Conservation (phyloP, 2,329 filamentous ascomycete genomes). For the Aspergillus brasiliensis region DNA sequence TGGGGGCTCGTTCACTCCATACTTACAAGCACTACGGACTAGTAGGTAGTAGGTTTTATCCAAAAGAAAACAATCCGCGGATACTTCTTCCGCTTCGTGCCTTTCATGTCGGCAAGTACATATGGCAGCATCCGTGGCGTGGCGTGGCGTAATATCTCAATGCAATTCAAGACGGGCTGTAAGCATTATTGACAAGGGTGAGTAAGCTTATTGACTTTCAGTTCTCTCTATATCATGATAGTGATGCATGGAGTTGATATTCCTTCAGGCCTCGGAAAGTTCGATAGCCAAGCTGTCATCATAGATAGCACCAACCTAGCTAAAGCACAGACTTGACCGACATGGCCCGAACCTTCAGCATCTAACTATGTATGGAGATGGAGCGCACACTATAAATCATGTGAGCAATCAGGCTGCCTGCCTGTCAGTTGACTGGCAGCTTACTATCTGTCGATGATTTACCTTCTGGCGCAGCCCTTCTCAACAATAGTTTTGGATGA, state of each 20-base stretch:
- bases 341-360: neutral
- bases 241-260: neutral
- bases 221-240: neutral
- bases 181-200: neutral
- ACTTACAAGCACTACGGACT: neutral
- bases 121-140: neutral
- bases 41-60: neutral
- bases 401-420: neutral
- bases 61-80: neutral
- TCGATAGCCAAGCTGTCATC: slow-evolving; percentile 1
- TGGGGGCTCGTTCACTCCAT: neutral
- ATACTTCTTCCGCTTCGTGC: neutral
- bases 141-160: neutral
- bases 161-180: neutral
- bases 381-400: neutral
- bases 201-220: neutral
- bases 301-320: neutral
- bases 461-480: neutral
- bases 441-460: slow-evolving; percentile 7
- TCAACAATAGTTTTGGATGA: slow-evolving; percentile 11
- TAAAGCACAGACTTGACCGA: neutral
- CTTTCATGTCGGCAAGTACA: neutral
- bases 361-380: neutral
- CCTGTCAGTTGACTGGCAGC: neutral
- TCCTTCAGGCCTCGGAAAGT: neutral